Conservation (phyloP, 192 early-diverging fungal genomes). For the Lobulomyces angularis region DNA sequence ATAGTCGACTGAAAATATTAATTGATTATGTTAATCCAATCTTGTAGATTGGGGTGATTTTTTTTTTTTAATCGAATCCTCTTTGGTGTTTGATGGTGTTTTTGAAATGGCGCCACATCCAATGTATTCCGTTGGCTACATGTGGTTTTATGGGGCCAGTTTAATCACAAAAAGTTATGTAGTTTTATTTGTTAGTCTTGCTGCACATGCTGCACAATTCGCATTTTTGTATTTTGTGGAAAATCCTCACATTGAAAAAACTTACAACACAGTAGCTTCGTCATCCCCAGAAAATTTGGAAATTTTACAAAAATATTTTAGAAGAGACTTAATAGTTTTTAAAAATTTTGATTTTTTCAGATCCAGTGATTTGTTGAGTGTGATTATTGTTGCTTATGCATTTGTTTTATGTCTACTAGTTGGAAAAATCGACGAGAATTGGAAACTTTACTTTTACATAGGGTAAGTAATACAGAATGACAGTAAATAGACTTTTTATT, state of each 20-base stretch:
- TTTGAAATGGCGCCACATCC: conserved; percentile 97
- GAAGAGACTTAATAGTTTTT: conserved; percentile 74
- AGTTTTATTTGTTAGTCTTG: conserved; percentile 79
- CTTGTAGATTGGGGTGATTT: conserved; percentile 93
- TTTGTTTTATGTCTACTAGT: conserved; percentile 50
- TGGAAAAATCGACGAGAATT: conserved; percentile 25
- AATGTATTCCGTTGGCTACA: conserved; percentile 97
- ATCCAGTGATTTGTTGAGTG: conserved; percentile 67
- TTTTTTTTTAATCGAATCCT: conserved; percentile 80
- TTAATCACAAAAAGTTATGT: conserved; percentile 83
- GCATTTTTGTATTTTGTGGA: conserved; percentile 83
- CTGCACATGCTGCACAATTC: conserved; percentile 79
- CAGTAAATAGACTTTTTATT: too few relatives aligned
- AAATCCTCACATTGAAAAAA: conserved; percentile 74
- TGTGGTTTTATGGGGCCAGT: conserved; percentile 88
- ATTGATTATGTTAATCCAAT: conserved; percentile 5
- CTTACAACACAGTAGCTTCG: conserved; percentile 26
- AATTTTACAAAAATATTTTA: conserved; percentile 63
- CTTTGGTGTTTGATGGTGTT: conserved; percentile 83
- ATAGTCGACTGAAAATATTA: too few relatives aligned
- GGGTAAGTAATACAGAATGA: conserved; percentile 21
- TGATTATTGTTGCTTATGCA: conserved; percentile 64
- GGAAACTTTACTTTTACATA: conserved; percentile 28
- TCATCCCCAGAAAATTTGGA: neutral
- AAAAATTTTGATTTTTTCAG: conserved; percentile 85